phyloP scores from a whole-genome alignment of 2,329 filamentous ascomycete species.

The Ustulina deusta region DNA sequence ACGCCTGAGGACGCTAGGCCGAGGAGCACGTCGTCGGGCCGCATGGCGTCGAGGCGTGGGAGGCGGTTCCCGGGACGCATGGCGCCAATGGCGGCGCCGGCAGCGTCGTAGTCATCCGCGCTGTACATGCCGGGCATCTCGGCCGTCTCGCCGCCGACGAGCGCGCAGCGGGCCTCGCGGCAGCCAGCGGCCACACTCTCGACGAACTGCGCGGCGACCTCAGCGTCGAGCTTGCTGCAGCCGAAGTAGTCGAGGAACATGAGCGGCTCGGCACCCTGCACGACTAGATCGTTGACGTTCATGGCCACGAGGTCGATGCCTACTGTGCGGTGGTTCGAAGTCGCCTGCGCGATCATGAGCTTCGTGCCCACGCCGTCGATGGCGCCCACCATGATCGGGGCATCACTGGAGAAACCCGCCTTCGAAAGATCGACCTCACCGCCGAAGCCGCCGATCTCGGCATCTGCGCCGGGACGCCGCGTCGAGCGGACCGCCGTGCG shows the following conservation, averaged over 20 bases:
- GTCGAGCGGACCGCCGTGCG: constrained; percentile 90
- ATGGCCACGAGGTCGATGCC: constrained; percentile 98
- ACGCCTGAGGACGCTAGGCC: constrained; percentile 87
- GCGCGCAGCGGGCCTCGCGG: constrained; percentile 83
- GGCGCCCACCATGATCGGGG: constrained; percentile 88
- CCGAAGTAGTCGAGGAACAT: constrained; percentile 99
- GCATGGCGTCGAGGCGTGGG: constrained; percentile 81
- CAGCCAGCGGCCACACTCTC: constrained; percentile 91
- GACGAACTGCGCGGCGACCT: constrained; percentile 85
- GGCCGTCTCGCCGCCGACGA: constrained; percentile 97
- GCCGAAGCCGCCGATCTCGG: constrained; percentile 94
- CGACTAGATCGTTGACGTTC: constrained; percentile 98
- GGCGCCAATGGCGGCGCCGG: constrained; percentile 88
- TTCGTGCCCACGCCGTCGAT: constrained; percentile 98
- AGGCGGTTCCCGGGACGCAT: constrained; percentile 77
- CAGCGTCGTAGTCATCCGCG: constrained; percentile 90
- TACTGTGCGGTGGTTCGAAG: constrained; percentile 92
- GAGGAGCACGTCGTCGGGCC: constrained; percentile 83
- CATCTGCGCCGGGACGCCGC: constrained; percentile 85
- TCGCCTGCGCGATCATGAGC: constrained; percentile 92
- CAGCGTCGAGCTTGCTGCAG: constrained; percentile 85
- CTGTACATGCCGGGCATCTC: constrained; percentile 98
- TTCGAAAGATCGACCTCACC: constrained; percentile 83
- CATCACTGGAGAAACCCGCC: constrained; percentile 75
- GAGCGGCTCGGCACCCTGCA: constrained; percentile 92